A percentile compares a stretch with the other conserved stretches of the same genome.
phyloP scores from a whole-genome alignment of 1,139 yeast species.

The Taphrina betulina region DNA sequence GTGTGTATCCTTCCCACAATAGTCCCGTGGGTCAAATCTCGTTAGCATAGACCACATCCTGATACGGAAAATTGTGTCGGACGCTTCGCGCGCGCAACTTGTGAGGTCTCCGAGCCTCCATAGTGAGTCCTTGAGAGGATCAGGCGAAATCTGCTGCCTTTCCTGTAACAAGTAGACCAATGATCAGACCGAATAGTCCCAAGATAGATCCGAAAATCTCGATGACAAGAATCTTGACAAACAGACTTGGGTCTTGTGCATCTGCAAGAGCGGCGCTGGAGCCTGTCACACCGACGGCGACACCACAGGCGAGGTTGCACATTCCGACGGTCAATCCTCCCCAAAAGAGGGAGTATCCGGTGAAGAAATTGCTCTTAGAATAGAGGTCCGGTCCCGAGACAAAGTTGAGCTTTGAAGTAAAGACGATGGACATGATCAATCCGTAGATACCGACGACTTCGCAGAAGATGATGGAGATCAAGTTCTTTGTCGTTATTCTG shows the following conservation, averaged over 20 bases:
- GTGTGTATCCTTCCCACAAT: too few species aligned
- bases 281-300: conserved; percentile 96
- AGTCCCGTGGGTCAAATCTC: too few species aligned
- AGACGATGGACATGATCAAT: conserved; percentile 95
- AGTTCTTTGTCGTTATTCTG: conserved; percentile 92
- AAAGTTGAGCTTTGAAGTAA: conserved; percentile 79
- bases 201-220: conserved; percentile 96
- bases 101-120: too few species aligned
- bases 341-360: conserved; percentile 93
- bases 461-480: conserved; percentile 93
- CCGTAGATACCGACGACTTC: conserved; percentile 99
- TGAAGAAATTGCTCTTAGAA: conserved; percentile 84
- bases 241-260: conserved; percentile 93
- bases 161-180: conserved; percentile 34
- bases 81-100: too few species aligned
- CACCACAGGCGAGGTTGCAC: conserved; percentile 91
- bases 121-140: too few species aligned
- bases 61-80: too few species aligned
- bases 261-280: conserved; percentile 97
- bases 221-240: conserved; percentile 88
- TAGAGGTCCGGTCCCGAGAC: conserved; percentile 63
- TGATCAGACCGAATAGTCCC: conserved; percentile 64
- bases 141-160: conserved; percentile 28
- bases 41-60: too few species aligned
- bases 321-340: conserved; percentile 96